Conservation (phyloP, 2,329 filamentous ascomycete species). For the Arthroderma sp. region DNA sequence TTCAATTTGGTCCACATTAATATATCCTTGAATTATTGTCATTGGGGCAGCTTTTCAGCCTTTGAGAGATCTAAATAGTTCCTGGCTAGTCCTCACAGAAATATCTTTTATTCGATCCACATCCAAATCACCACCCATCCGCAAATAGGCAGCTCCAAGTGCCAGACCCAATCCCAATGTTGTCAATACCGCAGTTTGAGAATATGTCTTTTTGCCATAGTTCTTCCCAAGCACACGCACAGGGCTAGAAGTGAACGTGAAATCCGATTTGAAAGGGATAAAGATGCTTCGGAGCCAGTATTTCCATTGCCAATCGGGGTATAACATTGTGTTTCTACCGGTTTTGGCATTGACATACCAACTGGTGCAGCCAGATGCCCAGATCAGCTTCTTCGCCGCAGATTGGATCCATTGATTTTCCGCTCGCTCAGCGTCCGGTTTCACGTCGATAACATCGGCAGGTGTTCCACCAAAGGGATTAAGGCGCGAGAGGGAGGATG, state of each 20-base stretch:
- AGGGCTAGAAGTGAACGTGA: conserved; percentile 18
- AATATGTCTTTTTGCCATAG: not conserved
- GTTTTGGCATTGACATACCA: conserved; percentile 39
- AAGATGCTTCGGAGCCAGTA: conserved; percentile 39
- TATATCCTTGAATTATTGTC: too few species aligned
- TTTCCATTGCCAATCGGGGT: conserved; percentile 39
- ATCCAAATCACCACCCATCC: not conserved
- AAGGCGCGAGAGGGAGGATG: conserved; percentile 14
- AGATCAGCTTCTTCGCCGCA: conserved; percentile 34
- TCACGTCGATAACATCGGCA: conserved; percentile 25
- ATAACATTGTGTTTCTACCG: conserved; percentile 39
- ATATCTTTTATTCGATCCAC: too few species aligned
- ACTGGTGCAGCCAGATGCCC: conserved; percentile 38
- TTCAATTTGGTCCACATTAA: too few species aligned
- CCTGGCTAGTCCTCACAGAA: too few species aligned
- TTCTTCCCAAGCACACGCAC: conserved; percentile 1
- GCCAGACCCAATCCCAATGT: conserved; percentile 4
- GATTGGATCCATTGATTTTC: conserved; percentile 30
- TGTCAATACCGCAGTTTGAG: not conserved
- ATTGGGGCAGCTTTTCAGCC: too few species aligned
- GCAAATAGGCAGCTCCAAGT: conserved; percentile 1
- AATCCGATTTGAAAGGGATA: conserved; percentile 24
- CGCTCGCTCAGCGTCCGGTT: conserved; percentile 20
- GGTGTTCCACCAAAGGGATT: conserved; percentile 7
- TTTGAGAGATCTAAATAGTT: too few species aligned